Evolutionary conservation across 2,329 filamentous ascomycete genomes (phyloP).

Genomic region (Rhynchosporium graminicola): DNA sequence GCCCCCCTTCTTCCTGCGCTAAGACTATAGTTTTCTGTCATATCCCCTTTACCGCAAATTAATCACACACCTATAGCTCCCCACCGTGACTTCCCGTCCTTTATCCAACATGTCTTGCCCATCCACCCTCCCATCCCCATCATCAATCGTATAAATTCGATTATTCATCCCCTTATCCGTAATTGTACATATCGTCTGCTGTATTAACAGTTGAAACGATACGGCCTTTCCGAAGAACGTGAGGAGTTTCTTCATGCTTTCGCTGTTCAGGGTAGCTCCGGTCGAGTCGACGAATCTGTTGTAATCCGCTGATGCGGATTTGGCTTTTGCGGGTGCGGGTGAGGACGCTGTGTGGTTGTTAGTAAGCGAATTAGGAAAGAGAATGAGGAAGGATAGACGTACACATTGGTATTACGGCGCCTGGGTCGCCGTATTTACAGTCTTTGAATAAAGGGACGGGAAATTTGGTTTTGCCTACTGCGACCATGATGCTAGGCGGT

Average conservation of each 20-base stretch:
- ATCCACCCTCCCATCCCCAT: neutral
- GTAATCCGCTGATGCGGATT: conserved; percentile 18
- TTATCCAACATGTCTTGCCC: conserved; percentile 14
- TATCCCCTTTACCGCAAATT: neutral
- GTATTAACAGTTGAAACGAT: neutral
- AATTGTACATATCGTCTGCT: conserved; percentile 21
- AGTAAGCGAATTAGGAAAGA: neutral
- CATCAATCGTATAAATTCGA: conserved; percentile 13
- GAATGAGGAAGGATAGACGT: conserved; percentile 1
- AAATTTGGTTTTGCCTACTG: conserved; percentile 13
- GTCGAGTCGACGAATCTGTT: conserved; percentile 18
- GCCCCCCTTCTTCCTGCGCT: neutral
- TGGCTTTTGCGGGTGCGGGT: conserved; percentile 11
- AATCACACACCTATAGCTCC: conserved; percentile 21
- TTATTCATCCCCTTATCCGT: conserved; percentile 15
- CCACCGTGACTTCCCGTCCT: conserved; percentile 7
- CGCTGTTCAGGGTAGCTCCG: conserved; percentile 13
- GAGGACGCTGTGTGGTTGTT: conserved; percentile 1
- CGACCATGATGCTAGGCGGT: conserved; percentile 16
- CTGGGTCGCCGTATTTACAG: conserved; percentile 18
- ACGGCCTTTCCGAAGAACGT: conserved; percentile 22
- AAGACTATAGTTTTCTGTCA: neutral
- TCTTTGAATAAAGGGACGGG: conserved; percentile 25
- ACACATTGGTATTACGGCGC: conserved; percentile 15
- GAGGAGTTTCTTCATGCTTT: conserved; percentile 17